Evolutionary conservation across 257 asterid species (phyloP).

Genomic region (Solanum raphanifolium): DNA sequence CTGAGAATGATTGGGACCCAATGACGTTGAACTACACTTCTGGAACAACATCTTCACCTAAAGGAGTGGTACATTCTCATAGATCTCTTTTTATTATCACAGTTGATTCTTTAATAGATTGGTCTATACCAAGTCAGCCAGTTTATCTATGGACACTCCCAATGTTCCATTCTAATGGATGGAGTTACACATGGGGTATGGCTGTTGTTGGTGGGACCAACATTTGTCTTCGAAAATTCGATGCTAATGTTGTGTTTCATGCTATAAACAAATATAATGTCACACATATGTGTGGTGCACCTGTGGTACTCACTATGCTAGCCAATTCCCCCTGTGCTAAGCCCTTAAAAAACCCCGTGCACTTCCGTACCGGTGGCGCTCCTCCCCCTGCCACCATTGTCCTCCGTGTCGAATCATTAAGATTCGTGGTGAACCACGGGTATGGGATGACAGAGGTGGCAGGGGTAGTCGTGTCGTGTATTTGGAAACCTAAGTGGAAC

Average conservation of each 20-base stretch:
- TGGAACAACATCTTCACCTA: constrained; percentile 79
- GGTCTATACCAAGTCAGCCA: constrained; percentile 59
- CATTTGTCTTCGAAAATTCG: constrained; percentile 57
- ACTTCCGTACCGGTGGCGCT: constrained; percentile 52
- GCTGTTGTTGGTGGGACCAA: constrained; percentile 80
- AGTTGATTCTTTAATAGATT: constrained; percentile 41
- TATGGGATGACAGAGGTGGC: constrained; percentile 73
- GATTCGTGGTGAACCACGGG: constrained; percentile 59
- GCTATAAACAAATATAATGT: constrained; percentile 27
- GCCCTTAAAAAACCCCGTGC: constrained; percentile 27
- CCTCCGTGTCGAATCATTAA: constrained; percentile 42
- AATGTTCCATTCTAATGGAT: constrained; percentile 84
- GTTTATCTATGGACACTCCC: constrained; percentile 78
- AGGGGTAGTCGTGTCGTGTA: constrained; percentile 53
- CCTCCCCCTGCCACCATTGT: constrained; percentile 68
- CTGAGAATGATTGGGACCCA: constrained; percentile 49
- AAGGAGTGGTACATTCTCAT: constrained; percentile 70
- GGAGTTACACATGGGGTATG: constrained; percentile 94
- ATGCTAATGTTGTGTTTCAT: constrained; percentile 28
- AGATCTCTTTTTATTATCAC: constrained; percentile 41
- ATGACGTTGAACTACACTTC: constrained; percentile 75
- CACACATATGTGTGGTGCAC: constrained; percentile 88
- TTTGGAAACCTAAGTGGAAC: constrained; percentile 66
- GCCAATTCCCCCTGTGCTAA: constrained; percentile 23
- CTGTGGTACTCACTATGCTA: constrained; percentile 60